Evolutionary conservation across 257 asterid genomes (phyloP).

Genomic region (Verbena officinalis): DNA sequence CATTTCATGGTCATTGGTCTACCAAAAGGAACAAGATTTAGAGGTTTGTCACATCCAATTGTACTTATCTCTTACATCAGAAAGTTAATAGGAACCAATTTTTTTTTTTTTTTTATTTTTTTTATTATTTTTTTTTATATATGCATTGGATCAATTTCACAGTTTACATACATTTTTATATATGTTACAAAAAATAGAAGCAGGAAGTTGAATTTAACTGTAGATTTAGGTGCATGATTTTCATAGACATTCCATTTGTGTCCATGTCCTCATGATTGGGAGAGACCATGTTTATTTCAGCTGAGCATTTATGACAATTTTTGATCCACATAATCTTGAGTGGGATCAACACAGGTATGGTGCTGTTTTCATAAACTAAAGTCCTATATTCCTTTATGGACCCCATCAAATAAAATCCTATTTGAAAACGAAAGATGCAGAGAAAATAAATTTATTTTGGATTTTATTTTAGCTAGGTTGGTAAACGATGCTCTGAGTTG

Average conservation of each 20-base stretch:
- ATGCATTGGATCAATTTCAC: background rate
- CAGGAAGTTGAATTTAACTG: background rate
- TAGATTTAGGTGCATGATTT: background rate
- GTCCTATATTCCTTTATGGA: slow-evolving; percentile 36
- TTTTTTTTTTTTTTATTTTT: background rate
- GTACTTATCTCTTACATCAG: background rate
- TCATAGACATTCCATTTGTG: slow-evolving; percentile 10
- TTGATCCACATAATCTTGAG: slow-evolving; percentile 26
- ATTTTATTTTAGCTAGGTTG: slow-evolving; percentile 31
- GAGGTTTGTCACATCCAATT: background rate
- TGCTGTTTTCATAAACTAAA: slow-evolving; percentile 34
- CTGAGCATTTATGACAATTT: slow-evolving; percentile 23
- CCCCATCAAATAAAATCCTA: slow-evolving; percentile 34
- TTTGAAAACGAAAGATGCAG: slow-evolving; percentile 31
- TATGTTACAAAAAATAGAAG: background rate
- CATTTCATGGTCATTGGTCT: background rate
- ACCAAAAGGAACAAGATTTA: background rate
- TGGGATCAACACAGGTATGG: slow-evolving; percentile 32
- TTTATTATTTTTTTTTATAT: too few relatives aligned
- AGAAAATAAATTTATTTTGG: background rate
- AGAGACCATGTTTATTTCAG: background rate
- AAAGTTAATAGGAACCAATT: background rate
- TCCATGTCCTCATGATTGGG: slow-evolving; percentile 13
- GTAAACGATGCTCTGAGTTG: slow-evolving; percentile 41
- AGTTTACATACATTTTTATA: background rate